phyloP scores from a whole-genome alignment of 73 alveolate genomes.

The Paramecium sexaurelia region DNA sequence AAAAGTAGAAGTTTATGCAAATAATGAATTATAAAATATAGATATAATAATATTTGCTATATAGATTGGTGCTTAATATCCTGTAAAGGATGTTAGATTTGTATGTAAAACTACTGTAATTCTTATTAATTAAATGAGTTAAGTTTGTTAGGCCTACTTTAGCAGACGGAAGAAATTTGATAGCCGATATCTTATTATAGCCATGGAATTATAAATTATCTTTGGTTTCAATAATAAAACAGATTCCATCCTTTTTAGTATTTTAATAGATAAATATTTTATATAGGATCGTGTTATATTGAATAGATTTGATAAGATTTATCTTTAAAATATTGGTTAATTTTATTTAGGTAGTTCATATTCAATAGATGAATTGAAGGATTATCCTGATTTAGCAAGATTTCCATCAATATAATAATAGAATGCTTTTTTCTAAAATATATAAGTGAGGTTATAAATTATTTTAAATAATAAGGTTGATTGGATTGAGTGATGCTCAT shows the following conservation, averaged over 20 bases:
- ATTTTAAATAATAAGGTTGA: neutral
- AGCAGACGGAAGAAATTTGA: constrained; percentile 44
- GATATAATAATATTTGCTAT: neutral
- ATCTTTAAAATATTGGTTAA: constrained; percentile 45
- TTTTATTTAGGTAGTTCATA: constrained; percentile 41
- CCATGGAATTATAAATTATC: constrained; percentile 48
- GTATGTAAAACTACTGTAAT: constrained; percentile 48
- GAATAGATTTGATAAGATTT: constrained; percentile 46
- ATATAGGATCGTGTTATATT: neutral
- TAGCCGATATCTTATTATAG: neutral
- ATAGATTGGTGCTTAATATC: constrained; percentile 15
- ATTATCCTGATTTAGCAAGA: constrained; percentile 55
- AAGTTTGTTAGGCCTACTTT: constrained; percentile 50
- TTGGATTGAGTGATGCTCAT: constrained; percentile 58
- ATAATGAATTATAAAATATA: constrained; percentile 1
- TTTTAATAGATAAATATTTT: neutral
- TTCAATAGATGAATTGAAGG: constrained; percentile 45
- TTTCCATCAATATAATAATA: constrained; percentile 38
- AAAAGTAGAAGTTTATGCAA: constrained; percentile 26
- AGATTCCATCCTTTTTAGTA: constrained; percentile 43
- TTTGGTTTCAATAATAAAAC: neutral
- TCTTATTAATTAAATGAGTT: neutral
- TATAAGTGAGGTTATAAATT: neutral
- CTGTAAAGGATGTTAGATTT: constrained; percentile 46
- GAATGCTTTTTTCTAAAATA: constrained; percentile 50